These are phyloP conservation scores for Xylaria sp. DNA, from an alignment of 2,329 filamentous ascomycete species.

Conservation along the genomic window DNA sequence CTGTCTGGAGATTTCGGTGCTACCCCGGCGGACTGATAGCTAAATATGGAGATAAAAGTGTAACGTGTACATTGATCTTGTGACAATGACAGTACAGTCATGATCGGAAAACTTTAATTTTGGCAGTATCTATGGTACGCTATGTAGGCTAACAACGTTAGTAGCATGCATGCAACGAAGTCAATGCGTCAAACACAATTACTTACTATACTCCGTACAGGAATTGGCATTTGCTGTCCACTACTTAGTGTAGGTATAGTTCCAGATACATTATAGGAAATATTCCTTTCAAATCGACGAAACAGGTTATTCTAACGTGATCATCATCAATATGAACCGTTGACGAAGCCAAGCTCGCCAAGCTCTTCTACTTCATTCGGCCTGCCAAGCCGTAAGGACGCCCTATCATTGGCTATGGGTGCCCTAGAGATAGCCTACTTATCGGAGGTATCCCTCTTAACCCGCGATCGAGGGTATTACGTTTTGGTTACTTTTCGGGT, in stretches of 20 bases:
- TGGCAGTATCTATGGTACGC: background rate
- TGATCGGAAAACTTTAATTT: background rate
- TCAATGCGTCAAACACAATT: background rate
- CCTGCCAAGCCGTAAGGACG: conserved; percentile 21
- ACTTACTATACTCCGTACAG: too few relatives aligned
- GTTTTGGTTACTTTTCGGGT: conserved; percentile 1
- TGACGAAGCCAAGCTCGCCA: conserved; percentile 15
- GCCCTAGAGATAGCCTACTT: background rate
- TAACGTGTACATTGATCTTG: background rate
- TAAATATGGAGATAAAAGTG: conserved; percentile 5
- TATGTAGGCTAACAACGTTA: background rate
- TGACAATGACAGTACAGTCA: background rate
- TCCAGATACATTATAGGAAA: background rate
- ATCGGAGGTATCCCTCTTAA: background rate
- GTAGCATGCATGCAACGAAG: background rate
- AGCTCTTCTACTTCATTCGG: conserved; percentile 9
- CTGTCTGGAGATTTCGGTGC: background rate
- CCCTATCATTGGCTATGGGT: conserved; percentile 12
- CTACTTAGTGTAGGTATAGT: background rate
- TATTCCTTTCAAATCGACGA: background rate
- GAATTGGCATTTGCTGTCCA: background rate
- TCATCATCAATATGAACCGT: background rate
- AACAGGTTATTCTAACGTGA: background rate
- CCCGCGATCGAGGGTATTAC: background rate
- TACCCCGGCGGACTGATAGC: conserved; percentile 1